A percentile compares a stretch with the other conserved stretches of the same genome.
Conservation (phyloP, 1,284 basidiomycete genomes). For the Neotropicomus parvogracilis region DNA sequence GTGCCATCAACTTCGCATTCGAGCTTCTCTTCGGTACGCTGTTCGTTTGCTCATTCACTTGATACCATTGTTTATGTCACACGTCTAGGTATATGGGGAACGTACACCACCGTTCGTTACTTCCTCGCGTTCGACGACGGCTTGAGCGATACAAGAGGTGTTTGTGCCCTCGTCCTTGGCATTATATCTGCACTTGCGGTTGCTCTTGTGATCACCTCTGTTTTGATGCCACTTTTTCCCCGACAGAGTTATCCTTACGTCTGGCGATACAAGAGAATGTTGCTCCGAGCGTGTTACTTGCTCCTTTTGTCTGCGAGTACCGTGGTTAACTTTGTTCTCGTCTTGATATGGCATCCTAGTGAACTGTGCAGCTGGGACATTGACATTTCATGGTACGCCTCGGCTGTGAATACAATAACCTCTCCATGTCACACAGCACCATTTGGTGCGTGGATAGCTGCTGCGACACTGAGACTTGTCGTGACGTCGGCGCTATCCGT, state of each 20-base stretch:
- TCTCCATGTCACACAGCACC: conserved; percentile 34
- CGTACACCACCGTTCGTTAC: conserved; percentile 61
- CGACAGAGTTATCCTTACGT: conserved; percentile 1
- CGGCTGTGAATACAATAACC: conserved; percentile 22
- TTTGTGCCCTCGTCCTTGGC: conserved; percentile 53
- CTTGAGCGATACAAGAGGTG: conserved; percentile 40
- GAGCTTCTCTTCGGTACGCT: conserved; percentile 47
- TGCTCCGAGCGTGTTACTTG: conserved; percentile 45
- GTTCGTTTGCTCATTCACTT: conserved; percentile 17
- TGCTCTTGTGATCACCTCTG: conserved; percentile 47
- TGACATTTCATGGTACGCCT: conserved; percentile 58
- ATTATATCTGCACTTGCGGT: conserved; percentile 56
- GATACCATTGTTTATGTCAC: background rate
- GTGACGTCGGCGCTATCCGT: conserved; percentile 51
- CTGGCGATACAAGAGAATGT: conserved; percentile 14
- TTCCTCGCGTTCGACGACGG: conserved; percentile 50
- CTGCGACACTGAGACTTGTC: conserved; percentile 48
- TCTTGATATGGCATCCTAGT: conserved; percentile 43
- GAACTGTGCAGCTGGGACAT: conserved; percentile 57
- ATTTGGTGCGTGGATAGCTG: conserved; percentile 52
- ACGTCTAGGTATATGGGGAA: conserved; percentile 50
- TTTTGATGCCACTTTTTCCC: conserved; percentile 43
- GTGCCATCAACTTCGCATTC: conserved; percentile 37
- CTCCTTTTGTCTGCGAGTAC: conserved; percentile 48
- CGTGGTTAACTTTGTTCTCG: conserved; percentile 50